These are phyloP conservation scores for Lentinula detonsa DNA, from an alignment of 768 basidiomycete species.

Conservation along the genomic window DNA sequence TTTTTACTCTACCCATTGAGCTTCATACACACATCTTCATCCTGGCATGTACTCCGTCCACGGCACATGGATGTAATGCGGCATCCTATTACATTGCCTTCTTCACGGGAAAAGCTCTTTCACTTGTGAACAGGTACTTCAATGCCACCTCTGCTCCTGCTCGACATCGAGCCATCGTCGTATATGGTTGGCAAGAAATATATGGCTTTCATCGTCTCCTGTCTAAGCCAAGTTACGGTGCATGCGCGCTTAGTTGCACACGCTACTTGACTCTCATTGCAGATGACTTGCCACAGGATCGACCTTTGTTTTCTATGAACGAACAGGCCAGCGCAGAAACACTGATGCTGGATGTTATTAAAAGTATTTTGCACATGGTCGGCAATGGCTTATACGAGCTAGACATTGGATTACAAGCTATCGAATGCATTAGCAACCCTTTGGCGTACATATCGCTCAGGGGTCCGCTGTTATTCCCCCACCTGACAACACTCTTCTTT, in stretches of 20 bases:
- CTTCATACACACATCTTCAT: background rate
- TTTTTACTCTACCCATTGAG: background rate
- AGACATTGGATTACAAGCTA: background rate
- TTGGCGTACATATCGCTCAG: background rate
- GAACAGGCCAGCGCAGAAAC: background rate
- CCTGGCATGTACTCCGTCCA: background rate
- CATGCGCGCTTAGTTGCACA: background rate
- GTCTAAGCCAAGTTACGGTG: background rate
- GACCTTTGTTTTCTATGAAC: background rate
- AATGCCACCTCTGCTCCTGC: background rate
- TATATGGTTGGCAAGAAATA: background rate
- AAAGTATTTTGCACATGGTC: background rate
- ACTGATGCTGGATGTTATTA: background rate
- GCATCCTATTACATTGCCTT: background rate
- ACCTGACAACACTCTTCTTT: background rate
- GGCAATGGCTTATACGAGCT: background rate
- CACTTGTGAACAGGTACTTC: background rate
- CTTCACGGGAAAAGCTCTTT: background rate
- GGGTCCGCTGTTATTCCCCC: background rate
- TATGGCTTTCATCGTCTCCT: background rate
- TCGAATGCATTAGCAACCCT: background rate
- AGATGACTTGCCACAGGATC: constrained; percentile 1
- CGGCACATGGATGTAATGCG: background rate
- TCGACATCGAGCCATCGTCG: background rate
- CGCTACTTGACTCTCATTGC: constrained; percentile 1